These are phyloP conservation scores for Russula dissimulans DNA, from an alignment of 768 basidiomycete genomes.

Conservation along the genomic window DNA sequence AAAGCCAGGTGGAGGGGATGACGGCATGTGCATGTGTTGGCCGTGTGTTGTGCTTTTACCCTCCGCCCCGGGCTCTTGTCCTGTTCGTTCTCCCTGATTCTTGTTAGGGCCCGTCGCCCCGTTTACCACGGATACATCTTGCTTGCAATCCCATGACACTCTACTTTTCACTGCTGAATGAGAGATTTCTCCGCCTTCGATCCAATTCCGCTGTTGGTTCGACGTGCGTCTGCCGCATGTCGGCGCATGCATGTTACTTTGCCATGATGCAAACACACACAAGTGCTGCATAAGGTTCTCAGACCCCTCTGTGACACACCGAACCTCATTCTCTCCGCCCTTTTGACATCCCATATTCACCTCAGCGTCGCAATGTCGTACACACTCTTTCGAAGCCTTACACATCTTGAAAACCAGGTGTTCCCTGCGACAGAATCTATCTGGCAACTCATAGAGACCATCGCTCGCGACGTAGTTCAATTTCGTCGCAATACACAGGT, in stretches of 20 bases:
- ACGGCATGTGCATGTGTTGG: neutral
- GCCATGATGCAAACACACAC: slow-evolving; percentile 9
- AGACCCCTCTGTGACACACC: neutral
- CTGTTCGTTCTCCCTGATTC: neutral
- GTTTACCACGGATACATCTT: too few relatives aligned
- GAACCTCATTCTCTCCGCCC: neutral
- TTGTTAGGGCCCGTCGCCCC: too few relatives aligned
- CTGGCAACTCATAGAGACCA: slow-evolving; percentile 11
- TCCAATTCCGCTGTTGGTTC: neutral
- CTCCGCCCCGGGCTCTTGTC: neutral
- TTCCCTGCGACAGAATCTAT: slow-evolving; percentile 17
- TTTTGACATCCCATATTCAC: neutral
- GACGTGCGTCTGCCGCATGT: slow-evolving; percentile 12
- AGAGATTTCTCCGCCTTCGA: neutral
- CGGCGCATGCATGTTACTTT: neutral
- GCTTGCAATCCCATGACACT: neutral
- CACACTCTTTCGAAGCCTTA: slow-evolving; percentile 14
- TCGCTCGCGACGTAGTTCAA: slow-evolving; percentile 14
- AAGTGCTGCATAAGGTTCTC: neutral
- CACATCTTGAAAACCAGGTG: slow-evolving; percentile 4
- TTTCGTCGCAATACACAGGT: slow-evolving; percentile 18
- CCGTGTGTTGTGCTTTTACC: neutral
- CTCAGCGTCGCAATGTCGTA: slow-evolving; percentile 9
- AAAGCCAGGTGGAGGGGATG: neutral
- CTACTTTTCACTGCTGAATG: neutral